Evolutionary conservation across 2,329 filamentous ascomycete species (phyloP).

Genomic region (Hortaea werneckii): DNA sequence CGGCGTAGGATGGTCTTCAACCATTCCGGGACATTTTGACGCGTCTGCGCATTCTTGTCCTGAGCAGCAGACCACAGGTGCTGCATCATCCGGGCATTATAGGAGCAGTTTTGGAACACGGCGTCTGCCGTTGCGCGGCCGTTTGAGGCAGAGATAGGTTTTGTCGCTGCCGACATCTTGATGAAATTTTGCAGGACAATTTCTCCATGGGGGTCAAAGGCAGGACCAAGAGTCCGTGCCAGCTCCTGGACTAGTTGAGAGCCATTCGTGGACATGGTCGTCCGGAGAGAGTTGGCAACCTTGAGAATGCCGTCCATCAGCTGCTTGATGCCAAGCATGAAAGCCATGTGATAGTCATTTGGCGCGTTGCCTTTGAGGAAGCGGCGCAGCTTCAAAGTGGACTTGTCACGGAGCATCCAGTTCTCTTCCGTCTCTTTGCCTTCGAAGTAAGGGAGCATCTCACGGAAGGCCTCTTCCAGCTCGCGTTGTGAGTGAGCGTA

Average conservation of each 20-base stretch:
- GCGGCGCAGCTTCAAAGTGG: constrained; percentile 62
- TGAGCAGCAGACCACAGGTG: constrained; percentile 73
- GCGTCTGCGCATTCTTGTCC: constrained; percentile 87
- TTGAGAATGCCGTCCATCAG: constrained; percentile 85
- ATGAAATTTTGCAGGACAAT: constrained; percentile 80
- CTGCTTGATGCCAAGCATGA: constrained; percentile 59
- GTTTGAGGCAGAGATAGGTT: constrained; percentile 81
- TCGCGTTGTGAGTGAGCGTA: constrained; percentile 79
- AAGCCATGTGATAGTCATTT: constrained; percentile 62
- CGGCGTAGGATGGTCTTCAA: constrained; percentile 71
- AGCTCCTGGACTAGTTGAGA: constrained; percentile 79
- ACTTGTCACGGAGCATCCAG: constrained; percentile 80
- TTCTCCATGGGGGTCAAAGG: constrained; percentile 80
- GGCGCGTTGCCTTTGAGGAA: constrained; percentile 77
- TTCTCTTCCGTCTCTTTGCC: constrained; percentile 85
- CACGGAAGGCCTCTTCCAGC: constrained; percentile 74
- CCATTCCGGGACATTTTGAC: constrained; percentile 72
- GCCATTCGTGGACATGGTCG: constrained; percentile 79
- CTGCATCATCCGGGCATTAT: constrained; percentile 70
- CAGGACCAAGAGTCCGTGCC: constrained; percentile 63
- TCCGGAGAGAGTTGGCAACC: constrained; percentile 69
- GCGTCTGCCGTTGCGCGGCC: constrained; percentile 72
- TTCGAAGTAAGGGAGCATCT: constrained; percentile 74
- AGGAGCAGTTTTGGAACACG: constrained; percentile 70
- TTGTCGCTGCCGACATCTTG: constrained; percentile 80